A percentile compares a stretch with the other conserved stretches of the same genome.
Conservation (phyloP, 306 rosid species). For the Trifolium pratense region DNA sequence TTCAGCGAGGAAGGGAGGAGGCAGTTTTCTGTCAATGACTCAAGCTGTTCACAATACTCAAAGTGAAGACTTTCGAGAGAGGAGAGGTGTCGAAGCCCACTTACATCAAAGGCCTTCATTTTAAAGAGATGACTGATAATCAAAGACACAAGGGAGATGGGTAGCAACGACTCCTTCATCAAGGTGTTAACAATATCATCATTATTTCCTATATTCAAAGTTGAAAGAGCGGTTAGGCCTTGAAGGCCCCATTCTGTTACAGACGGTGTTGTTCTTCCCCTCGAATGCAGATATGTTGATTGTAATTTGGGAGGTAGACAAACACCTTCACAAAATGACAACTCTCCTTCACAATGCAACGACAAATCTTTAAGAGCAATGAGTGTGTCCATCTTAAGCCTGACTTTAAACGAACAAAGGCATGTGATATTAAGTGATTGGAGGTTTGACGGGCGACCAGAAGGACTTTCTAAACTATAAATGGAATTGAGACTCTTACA, state of each 20-base stretch:
- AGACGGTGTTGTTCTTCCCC: background rate
- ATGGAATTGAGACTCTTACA: background rate
- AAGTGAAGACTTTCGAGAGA: background rate
- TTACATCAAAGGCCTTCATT: background rate
- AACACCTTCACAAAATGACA: background rate
- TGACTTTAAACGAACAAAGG: background rate
- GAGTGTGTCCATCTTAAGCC: background rate
- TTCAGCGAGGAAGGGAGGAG: no score
- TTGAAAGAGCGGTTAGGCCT: background rate
- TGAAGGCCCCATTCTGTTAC: background rate
- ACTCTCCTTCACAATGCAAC: background rate
- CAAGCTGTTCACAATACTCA: no score
- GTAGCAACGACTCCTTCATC: background rate
- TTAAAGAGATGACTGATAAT: no score
- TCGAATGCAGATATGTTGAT: background rate
- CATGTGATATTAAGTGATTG: background rate
- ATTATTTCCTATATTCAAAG: accelerated
- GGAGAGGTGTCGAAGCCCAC: background rate
- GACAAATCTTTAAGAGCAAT: background rate
- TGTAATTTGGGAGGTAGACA: background rate
- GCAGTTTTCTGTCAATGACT: no score
- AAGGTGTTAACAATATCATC: background rate
- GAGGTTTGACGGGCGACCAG: background rate
- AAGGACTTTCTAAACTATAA: background rate
- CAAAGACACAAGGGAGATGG: background rate